Evolutionary conservation across 148 eudicot genomes (phyloP).

Genomic region (Vaccinium myrtillus): DNA sequence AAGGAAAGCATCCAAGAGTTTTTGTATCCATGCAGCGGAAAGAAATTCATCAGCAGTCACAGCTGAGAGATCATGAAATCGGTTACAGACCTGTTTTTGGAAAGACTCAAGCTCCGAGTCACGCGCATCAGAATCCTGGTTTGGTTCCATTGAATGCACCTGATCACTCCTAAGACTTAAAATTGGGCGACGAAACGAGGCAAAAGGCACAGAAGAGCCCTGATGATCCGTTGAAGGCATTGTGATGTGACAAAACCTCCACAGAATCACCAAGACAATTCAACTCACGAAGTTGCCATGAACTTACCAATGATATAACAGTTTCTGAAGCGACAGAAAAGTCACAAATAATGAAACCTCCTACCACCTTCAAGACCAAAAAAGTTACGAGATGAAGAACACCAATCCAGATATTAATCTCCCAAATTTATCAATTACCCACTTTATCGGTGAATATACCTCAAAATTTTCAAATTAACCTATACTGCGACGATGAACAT

Average conservation of each 20-base stretch:
- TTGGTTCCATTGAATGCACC: constrained; percentile 42
- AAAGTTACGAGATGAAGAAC: neutral
- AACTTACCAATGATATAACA: neutral
- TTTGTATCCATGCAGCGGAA: constrained; percentile 51
- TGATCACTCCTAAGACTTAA: constrained; percentile 38
- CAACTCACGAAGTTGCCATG: constrained; percentile 17
- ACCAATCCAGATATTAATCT: neutral
- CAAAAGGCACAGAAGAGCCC: constrained; percentile 38
- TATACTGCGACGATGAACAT: neutral
- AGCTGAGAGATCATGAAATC: constrained; percentile 41
- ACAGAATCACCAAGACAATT: constrained; percentile 27
- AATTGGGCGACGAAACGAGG: constrained; percentile 49
- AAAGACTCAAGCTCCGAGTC: constrained; percentile 36
- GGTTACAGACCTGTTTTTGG: constrained; percentile 33
- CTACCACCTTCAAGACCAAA: neutral
- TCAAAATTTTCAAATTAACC: neutral
- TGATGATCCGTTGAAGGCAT: constrained; percentile 51
- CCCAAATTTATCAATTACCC: neutral
- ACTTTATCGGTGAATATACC: neutral
- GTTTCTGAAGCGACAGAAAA: neutral
- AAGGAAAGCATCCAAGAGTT: constrained; percentile 42
- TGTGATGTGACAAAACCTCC: constrained; percentile 19
- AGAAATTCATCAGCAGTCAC: constrained; percentile 53
- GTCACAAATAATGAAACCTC: neutral
- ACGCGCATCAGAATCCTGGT: constrained; percentile 28